phyloP scores from a whole-genome alignment of 2,329 filamentous ascomycete genomes.

The Drechslerella dactyloides region DNA sequence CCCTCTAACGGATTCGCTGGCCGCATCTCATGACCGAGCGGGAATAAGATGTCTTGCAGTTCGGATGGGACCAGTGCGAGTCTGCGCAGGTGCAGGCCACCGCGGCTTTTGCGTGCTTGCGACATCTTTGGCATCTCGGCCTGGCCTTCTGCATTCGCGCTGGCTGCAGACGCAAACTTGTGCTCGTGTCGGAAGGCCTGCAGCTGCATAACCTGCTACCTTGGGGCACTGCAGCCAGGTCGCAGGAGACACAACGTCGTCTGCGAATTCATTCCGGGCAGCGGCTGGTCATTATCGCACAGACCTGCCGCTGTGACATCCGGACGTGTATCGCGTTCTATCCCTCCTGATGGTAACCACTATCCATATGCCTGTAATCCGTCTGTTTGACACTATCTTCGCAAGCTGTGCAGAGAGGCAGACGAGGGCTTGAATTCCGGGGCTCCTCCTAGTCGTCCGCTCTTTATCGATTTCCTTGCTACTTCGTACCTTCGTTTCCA shows the following conservation, averaged over 20 bases:
- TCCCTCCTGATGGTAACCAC: not conserved
- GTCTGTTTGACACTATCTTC: no score
- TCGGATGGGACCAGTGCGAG: not conserved
- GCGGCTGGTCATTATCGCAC: conserved; percentile 19
- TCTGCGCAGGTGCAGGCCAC: no score
- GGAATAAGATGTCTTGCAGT: conserved; percentile 6
- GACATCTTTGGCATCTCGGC: conserved; percentile 18
- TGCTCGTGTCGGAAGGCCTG: conserved; percentile 23
- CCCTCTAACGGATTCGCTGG: not conserved
- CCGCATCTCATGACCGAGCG: conserved; percentile 4
- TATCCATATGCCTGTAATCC: no score
- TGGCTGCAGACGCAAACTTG: conserved; percentile 4
- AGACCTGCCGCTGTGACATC: conserved; percentile 43
- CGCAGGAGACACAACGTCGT: not conserved
- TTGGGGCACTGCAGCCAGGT: conserved; percentile 35
- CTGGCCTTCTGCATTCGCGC: conserved; percentile 34
- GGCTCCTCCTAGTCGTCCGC: no score
- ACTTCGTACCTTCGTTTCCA: not conserved
- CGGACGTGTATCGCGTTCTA: not conserved
- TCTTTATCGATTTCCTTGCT: no score
- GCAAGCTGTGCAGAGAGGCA: no score
- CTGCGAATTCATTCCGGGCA: conserved; percentile 22
- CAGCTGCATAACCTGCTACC: conserved; percentile 41
- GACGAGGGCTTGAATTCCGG: no score
- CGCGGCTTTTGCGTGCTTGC: not conserved